Conservation (phyloP, 495 filamentous ascomycete genomes). For the Neurospora africana region DNA sequence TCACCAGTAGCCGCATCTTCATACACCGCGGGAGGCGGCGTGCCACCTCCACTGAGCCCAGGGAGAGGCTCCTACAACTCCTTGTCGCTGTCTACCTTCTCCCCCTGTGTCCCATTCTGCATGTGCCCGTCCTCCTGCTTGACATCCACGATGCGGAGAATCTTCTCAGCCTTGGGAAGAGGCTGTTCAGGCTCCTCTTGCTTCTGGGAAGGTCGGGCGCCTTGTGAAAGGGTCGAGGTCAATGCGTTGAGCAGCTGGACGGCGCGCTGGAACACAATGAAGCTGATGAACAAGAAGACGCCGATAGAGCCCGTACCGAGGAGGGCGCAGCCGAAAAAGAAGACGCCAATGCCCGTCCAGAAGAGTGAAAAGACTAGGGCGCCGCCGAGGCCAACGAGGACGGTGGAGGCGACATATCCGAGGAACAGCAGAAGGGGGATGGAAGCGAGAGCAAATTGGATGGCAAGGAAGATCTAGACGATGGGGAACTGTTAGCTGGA, state of each 20-base stretch:
- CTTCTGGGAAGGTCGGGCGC: background rate
- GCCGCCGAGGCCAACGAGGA: constrained; percentile 43
- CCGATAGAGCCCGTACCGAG: constrained; percentile 47
- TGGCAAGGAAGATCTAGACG: background rate
- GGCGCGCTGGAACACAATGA: background rate
- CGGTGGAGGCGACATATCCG: constrained; percentile 43
- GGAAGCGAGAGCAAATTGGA: background rate
- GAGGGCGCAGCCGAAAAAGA: constrained; percentile 53
- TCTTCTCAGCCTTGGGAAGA: background rate
- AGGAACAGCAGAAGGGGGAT: constrained; percentile 53
- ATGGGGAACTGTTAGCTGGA: background rate
- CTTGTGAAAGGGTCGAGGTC: background rate
- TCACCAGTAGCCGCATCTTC: background rate
- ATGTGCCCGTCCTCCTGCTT: background rate
- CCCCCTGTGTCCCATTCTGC: background rate
- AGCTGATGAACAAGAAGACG: constrained; percentile 35
- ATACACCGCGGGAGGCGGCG: background rate
- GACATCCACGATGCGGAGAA: background rate
- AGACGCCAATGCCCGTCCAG: constrained; percentile 50
- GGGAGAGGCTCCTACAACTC: background rate
- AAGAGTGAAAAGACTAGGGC: constrained; percentile 51
- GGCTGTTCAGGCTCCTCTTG: background rate
- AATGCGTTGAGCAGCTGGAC: background rate
- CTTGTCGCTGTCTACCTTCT: background rate
- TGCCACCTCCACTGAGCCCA: background rate